phyloP scores from a whole-genome alignment of 345 rosid genomes.

The Salix brachista region DNA sequence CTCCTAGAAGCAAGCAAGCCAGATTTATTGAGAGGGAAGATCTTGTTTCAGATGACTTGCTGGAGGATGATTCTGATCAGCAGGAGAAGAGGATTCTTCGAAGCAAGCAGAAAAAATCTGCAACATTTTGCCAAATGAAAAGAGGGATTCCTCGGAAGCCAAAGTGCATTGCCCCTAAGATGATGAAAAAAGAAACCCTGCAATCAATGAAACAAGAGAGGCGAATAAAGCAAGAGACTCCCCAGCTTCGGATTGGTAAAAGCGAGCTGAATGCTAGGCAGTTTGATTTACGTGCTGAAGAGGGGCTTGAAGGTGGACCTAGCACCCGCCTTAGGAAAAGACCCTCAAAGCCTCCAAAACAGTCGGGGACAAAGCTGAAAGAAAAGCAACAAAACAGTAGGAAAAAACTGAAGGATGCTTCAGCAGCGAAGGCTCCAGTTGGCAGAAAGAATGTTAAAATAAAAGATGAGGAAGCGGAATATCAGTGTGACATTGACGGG shows the following conservation, averaged over 20 bases:
- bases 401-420: slow-evolving; percentile 43
- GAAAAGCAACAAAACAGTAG: slow-evolving; percentile 43
- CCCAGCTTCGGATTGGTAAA: slow-evolving; percentile 29
- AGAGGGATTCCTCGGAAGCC: slow-evolving; percentile 22
- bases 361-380: slow-evolving; percentile 30
- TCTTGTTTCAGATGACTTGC: slow-evolving; percentile 37
- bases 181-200: slow-evolving; percentile 5
- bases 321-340: slow-evolving; percentile 74
- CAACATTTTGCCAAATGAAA: slow-evolving; percentile 26
- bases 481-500: slow-evolving; percentile 84
- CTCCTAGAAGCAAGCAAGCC: slow-evolving; percentile 41
- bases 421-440: slow-evolving; percentile 24
- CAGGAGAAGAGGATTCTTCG: slow-evolving; percentile 6
- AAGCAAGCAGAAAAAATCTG: slow-evolving; percentile 15
- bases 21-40: slow-evolving; percentile 32
- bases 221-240: slow-evolving; percentile 37
- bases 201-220: slow-evolving; percentile 21
- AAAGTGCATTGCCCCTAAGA: slow-evolving; percentile 14
- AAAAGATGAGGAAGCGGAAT: slow-evolving; percentile 52
- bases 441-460: slow-evolving; percentile 33
- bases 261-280: slow-evolving; percentile 21
- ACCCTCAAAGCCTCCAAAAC: slow-evolving; percentile 42
- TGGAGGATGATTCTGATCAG: slow-evolving; percentile 22
- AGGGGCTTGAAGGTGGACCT: slow-evolving; percentile 58
- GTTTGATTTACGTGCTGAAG: slow-evolving; percentile 29